Evolutionary conservation across 306 rosid genomes (phyloP).

Genomic region (Boehmeria nivea): DNA sequence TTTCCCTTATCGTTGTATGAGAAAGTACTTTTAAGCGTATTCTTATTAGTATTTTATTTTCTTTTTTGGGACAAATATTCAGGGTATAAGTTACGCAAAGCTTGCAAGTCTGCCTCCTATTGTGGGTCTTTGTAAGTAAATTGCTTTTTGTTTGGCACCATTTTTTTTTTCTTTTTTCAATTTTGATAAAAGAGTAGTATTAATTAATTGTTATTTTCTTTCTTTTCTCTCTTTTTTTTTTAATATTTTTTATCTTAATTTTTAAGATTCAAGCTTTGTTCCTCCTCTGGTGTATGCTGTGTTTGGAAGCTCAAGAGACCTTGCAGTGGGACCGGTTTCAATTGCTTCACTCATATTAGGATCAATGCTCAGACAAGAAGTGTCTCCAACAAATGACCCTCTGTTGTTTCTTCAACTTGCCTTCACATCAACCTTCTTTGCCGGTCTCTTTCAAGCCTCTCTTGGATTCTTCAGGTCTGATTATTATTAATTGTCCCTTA

Average conservation of each 20-base stretch:
- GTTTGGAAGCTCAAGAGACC: conserved; percentile 91
- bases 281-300: conserved; percentile 92
- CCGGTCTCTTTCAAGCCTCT: conserved; percentile 83
- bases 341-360: conserved; percentile 91
- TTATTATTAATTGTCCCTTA: too few relatives aligned
- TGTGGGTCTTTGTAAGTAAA: conserved; percentile 91
- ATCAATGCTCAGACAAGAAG: conserved; percentile 75
- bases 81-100: conserved; percentile 96
- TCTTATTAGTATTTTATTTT: too few relatives aligned
- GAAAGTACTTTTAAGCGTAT: too few relatives aligned
- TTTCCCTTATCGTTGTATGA: too few relatives aligned
- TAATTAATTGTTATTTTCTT: neutral
- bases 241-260: neutral
- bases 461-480: conserved; percentile 74
- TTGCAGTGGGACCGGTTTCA: conserved; percentile 97
- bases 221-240: too few relatives aligned
- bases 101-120: conserved; percentile 91
- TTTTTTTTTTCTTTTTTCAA: too few relatives aligned
- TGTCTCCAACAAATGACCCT: conserved; percentile 66
- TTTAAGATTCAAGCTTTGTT: conserved; percentile 89
- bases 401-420: conserved; percentile 72
- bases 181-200: too few relatives aligned
- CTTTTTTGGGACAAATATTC: neutral
- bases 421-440: conserved; percentile 77
- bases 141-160: too few relatives aligned